These are phyloP conservation scores for Citrus maxima DNA, from an alignment of 345 rosid species.

Conservation along the genomic window DNA sequence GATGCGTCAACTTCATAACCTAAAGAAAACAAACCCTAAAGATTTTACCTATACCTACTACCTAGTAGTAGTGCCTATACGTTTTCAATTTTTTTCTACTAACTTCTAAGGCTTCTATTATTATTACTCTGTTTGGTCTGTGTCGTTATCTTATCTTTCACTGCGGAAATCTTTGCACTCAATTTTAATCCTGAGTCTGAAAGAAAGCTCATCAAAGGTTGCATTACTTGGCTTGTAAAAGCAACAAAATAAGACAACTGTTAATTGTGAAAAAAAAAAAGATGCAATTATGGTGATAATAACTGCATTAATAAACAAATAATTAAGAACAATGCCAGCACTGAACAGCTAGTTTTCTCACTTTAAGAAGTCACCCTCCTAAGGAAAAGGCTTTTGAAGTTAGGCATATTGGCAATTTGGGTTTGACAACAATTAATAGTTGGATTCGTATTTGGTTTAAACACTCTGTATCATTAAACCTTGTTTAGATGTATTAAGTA, in stretches of 20 bases:
- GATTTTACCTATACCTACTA: background rate
- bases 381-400: background rate
- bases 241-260: background rate
- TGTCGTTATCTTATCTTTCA: background rate
- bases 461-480: background rate
- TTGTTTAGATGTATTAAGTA: background rate
- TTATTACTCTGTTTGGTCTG: background rate
- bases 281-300: background rate
- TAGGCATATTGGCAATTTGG: background rate
- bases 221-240: background rate
- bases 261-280: background rate
- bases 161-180: background rate
- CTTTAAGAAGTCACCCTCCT: background rate
- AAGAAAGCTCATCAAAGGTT: background rate
- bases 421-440: background rate
- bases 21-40: background rate
- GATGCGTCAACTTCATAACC: conserved; percentile 3
- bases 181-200: conserved; percentile 8
- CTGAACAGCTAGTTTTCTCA: background rate
- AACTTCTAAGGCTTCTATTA: background rate
- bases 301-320: too few relatives aligned
- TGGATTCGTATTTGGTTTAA: background rate
- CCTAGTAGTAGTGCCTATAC: background rate
- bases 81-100: background rate
- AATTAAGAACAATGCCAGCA: background rate